A percentile compares a stretch with the other conserved stretches of the same genome.
Evolutionary conservation across 306 rosid genomes (phyloP).

Genomic region (Cucurbita maxima): DNA sequence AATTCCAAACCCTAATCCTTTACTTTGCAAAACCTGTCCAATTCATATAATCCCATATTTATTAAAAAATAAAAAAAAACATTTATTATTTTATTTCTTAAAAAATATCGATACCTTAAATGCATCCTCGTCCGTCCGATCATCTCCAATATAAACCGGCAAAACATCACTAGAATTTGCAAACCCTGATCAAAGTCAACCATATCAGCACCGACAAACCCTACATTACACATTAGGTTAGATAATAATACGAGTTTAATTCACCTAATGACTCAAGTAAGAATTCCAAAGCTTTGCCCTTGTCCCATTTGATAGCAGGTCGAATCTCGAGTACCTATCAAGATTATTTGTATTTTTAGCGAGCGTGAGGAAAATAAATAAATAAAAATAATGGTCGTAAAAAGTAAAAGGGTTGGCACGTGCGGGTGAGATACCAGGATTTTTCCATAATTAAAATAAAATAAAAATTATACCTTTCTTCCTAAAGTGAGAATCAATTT

Average conservation of each 20-base stretch:
- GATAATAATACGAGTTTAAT: background rate
- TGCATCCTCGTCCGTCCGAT: conserved; percentile 88
- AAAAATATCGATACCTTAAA: conserved; percentile 39
- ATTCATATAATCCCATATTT: background rate
- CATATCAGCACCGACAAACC: too few species aligned
- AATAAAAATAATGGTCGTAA: background rate
- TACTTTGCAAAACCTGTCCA: conserved; percentile 44
- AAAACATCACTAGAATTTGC: conserved; percentile 52
- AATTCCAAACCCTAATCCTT: conserved; percentile 79
- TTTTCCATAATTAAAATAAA: background rate
- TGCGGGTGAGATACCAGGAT: background rate
- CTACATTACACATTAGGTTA: too few species aligned
- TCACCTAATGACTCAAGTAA: conserved; percentile 64
- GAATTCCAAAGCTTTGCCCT: conserved; percentile 83
- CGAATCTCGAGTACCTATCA: conserved; percentile 59
- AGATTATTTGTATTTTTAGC: background rate
- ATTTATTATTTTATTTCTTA: too few species aligned
- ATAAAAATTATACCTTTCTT: background rate
- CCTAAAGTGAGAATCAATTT: conserved; percentile 22
- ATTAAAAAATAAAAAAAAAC: too few species aligned
- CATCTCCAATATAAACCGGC: conserved; percentile 86
- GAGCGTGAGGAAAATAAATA: background rate
- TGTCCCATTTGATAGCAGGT: conserved; percentile 93
- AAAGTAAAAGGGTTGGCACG: background rate
- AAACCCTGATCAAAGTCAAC: conserved; percentile 21